Percentiles rank a stretch among this genome's conserved stretches.
These are phyloP conservation scores for Fusarium pseudograminearum DNA, from an alignment of 2,329 filamentous ascomycete species.

Conservation along the genomic window DNA sequence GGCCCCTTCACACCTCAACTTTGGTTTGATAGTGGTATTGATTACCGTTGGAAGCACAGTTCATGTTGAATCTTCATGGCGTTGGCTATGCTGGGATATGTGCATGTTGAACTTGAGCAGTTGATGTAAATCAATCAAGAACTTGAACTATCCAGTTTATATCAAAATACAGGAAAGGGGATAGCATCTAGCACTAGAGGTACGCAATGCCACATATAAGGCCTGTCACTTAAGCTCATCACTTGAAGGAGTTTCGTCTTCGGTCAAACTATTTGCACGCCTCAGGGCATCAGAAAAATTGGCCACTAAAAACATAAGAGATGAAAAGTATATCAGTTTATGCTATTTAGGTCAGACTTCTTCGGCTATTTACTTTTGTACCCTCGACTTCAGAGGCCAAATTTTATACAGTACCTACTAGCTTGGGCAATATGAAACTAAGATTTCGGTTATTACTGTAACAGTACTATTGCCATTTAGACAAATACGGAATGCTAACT, in stretches of 20 bases:
- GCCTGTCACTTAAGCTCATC: too few relatives aligned
- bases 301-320: too few relatives aligned
- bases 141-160: background rate
- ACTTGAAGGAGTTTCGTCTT: too few relatives aligned
- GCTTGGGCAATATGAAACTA: background rate
- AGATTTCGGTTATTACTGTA: constrained; percentile 4
- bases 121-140: background rate
- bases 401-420: too few relatives aligned
- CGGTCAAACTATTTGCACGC: too few relatives aligned
- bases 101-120: background rate
- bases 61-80: constrained; percentile 6
- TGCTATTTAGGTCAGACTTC: too few relatives aligned
- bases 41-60: constrained; percentile 53
- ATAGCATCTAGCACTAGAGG: background rate
- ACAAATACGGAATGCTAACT: constrained; percentile 22
- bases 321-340: too few relatives aligned
- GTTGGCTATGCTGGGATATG: background rate
- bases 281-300: too few relatives aligned
- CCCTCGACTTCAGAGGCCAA: too few relatives aligned
- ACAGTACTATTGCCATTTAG: constrained; percentile 5
- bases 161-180: background rate
- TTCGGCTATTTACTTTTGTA: too few relatives aligned
- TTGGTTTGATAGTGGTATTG: constrained; percentile 59
- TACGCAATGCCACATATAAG: background rate
- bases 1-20: constrained; percentile 61